Base-by-base conservation (phyloP, 176 grass and related monocot species). In the Phoenix roebelenii region DNA sequence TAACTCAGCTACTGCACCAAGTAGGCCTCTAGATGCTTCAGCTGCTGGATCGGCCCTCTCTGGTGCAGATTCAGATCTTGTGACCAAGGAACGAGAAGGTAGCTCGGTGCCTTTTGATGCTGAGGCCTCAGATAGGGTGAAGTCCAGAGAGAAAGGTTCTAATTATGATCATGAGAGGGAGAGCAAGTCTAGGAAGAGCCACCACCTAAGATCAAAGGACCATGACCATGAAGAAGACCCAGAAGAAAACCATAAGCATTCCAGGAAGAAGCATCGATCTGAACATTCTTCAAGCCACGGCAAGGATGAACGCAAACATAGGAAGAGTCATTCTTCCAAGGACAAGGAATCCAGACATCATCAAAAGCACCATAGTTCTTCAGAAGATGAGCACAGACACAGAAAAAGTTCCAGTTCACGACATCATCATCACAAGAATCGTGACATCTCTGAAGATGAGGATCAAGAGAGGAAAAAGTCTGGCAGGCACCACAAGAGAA, bases 201-300 rank as follows among this genome's bases (percentile, higher is more conserved):
- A 73, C 66, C 49, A 23, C 9, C 28, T 18, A 29, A 55, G 60
- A 16, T 67, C 75, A 0, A 23, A 63, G 0, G 78, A 89, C 49
- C 51, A 17, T 17, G 35, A 28, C 64, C 83, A 70, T 18, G 59
- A 63, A 60, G 67, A 83, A 52, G 75, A 70, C 57, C 58, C 32
- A 0, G 75, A 63, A 18, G 82, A 72, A 73, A 73, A 60, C 49
- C 72, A 55, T 22, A 29, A 55, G 17, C 51, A 16, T 52, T 48
- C 25, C 0, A 79, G 58, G 58, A 91, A 85, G 87, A 88, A 77
- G 63, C 82, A 85, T 50, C 66, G 63, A 10, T 79, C 78, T 19
- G 82, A 82, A 26, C 78, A 69, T 82, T 85, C 86, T 20, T 67
- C 61, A 72, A 26, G n/a, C 7, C 74, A 63, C 53, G 58, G 16